Percentiles rank a stretch among this genome's conserved stretches.
Evolutionary conservation across 139 green algal species (phyloP).

Genomic region (Micromonas pusilla): DNA sequence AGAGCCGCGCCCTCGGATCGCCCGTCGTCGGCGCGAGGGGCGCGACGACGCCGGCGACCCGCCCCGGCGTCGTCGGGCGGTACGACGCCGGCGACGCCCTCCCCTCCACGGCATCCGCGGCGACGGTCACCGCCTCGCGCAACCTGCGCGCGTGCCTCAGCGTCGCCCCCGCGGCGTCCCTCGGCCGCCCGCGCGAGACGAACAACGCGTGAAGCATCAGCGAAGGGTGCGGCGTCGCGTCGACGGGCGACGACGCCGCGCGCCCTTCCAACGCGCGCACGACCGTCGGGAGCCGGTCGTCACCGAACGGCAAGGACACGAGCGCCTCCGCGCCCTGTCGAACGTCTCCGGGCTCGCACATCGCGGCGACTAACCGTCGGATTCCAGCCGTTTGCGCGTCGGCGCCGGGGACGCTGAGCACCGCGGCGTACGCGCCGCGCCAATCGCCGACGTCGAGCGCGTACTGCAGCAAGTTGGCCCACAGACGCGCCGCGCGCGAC

Average conservation of each 20-base stretch:
- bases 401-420: background rate
- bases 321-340: background rate
- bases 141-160: background rate
- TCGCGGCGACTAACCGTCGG: background rate
- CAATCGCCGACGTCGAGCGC: conserved; percentile 1
- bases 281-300: background rate
- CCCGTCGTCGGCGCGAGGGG: too few species aligned
- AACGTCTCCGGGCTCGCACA: background rate
- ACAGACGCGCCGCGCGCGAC: background rate
- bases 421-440: conserved; percentile 4
- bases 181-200: background rate
- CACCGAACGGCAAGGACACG: background rate
- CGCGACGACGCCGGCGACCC: too few species aligned
- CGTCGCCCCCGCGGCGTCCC: background rate
- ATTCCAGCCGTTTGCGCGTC: background rate
- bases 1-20: background rate
- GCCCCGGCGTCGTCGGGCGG: too few species aligned
- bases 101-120: background rate
- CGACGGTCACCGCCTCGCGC: background rate
- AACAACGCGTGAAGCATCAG: background rate
- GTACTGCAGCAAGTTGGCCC: conserved; percentile 13
- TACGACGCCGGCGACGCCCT: background rate
- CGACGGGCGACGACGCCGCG: conserved; percentile 1
- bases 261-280: conserved; percentile 9
- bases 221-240: background rate